Evolutionary conservation across 176 grass and related monocot genomes (phyloP).

Genomic region (Cocos nucifera): DNA sequence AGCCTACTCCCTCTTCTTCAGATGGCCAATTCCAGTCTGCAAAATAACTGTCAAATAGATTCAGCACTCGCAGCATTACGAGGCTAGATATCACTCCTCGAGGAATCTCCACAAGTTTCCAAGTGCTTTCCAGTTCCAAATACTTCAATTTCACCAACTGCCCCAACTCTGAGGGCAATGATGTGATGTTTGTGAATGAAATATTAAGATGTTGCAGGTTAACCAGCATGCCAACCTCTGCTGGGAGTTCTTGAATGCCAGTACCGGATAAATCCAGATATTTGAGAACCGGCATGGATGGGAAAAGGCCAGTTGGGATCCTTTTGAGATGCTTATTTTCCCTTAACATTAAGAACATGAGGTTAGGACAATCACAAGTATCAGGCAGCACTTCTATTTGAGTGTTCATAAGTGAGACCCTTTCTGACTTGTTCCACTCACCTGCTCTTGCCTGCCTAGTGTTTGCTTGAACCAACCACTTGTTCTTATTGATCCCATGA

Average conservation of each 20-base stretch:
- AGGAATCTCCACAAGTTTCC: slow-evolving; percentile 37
- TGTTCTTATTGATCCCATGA: slow-evolving; percentile 3
- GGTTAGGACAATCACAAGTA: slow-evolving; percentile 16
- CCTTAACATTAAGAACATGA: slow-evolving; percentile 22
- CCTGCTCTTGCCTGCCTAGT: slow-evolving; percentile 13
- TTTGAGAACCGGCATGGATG: slow-evolving; percentile 5
- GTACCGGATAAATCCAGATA: slow-evolving; percentile 39
- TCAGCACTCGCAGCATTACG: slow-evolving; percentile 24
- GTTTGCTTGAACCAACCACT: slow-evolving; percentile 24
- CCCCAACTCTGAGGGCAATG: slow-evolving; percentile 9
- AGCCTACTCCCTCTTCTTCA: slow-evolving; percentile 11
- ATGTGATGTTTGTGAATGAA: slow-evolving; percentile 26
- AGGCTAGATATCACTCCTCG: slow-evolving; percentile 28
- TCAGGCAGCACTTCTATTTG: slow-evolving; percentile 26
- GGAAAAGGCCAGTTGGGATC: slow-evolving; percentile 19
- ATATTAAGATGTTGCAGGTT: slow-evolving; percentile 29
- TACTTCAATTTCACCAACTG: slow-evolving; percentile 20
- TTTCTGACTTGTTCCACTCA: slow-evolving; percentile 25
- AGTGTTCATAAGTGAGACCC: slow-evolving; percentile 35
- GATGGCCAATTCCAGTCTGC: slow-evolving; percentile 16
- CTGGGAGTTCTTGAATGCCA: slow-evolving; percentile 29
- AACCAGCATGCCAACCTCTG: slow-evolving; percentile 28
- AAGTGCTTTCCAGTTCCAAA: slow-evolving; percentile 31
- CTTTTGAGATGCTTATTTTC: slow-evolving; percentile 26
- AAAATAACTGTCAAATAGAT: slow-evolving; percentile 29